Percentiles rank a stretch among this genome's conserved stretches.
phyloP scores from a whole-genome alignment of 2,329 filamentous ascomycete species.

The Elsinoe fawcettii region DNA sequence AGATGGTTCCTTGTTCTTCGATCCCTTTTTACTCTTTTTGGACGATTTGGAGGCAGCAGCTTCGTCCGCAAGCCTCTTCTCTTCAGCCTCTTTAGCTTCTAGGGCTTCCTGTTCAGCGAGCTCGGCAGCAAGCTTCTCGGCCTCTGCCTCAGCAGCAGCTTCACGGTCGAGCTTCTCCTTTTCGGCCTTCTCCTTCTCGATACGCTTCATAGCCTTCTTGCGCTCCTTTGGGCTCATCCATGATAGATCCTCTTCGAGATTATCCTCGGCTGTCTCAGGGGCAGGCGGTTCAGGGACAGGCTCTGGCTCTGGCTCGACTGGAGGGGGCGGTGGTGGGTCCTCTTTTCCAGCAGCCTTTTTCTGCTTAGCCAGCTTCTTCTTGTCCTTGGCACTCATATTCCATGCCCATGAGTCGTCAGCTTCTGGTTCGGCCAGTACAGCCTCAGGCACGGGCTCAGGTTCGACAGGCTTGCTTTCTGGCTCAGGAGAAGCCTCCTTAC shows the following conservation, averaged over 20 bases:
- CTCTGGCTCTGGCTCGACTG: conserved; percentile 25
- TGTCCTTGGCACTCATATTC: conserved; percentile 26
- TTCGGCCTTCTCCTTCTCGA: conserved; percentile 32
- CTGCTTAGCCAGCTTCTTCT: conserved; percentile 44
- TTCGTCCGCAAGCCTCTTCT: not conserved
- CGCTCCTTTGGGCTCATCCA: conserved; percentile 1
- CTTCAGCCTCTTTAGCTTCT: conserved; percentile 19
- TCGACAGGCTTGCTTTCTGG: conserved; percentile 21
- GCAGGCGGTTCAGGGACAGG: conserved; percentile 28
- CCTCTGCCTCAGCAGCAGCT: conserved; percentile 21
- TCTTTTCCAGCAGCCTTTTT: conserved; percentile 35
- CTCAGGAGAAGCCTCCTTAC: conserved; percentile 32
- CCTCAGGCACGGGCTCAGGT: conserved; percentile 29
- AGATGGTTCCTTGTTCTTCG: conserved; percentile 18
- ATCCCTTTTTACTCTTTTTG: conserved; percentile 23
- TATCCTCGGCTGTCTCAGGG: conserved; percentile 26
- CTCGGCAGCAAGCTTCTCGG: conserved; percentile 27
- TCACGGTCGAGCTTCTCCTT: conserved; percentile 35
- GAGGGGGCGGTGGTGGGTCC: conserved; percentile 26
- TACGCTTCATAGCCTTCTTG: conserved; percentile 12
- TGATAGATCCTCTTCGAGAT: conserved; percentile 18
- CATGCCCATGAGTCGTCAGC: conserved; percentile 28
- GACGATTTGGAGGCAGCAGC: conserved; percentile 31
- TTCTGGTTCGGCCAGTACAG: conserved; percentile 29
- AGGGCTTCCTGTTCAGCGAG: conserved; percentile 27